phyloP scores from a whole-genome alignment of 345 rosid genomes.

The Brassica rapa region DNA sequence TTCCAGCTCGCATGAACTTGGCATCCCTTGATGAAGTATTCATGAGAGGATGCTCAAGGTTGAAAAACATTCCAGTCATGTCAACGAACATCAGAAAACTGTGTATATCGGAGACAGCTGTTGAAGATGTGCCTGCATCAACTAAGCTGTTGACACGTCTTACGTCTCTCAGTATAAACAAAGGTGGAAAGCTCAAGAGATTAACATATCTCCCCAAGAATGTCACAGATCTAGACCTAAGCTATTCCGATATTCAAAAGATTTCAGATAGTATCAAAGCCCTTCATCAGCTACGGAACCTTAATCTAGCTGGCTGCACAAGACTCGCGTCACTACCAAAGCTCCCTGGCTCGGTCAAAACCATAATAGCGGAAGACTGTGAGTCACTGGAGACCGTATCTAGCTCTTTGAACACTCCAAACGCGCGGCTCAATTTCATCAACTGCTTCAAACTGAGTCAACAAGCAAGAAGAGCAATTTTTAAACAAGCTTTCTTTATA shows the following conservation, averaged over 20 bases:
- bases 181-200: not conserved
- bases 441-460: constrained; percentile 7
- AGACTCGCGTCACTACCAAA: constrained; percentile 21
- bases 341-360: not conserved
- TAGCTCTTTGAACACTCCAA: not conserved
- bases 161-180: rapidly evolving
- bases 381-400: not conserved
- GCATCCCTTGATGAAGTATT: not conserved
- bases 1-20: constrained; percentile 19
- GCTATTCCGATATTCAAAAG: not conserved
- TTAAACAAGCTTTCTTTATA: not conserved
- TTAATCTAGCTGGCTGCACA: not conserved
- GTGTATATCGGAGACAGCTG: not conserved
- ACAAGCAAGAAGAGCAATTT: not conserved
- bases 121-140: constrained; percentile 6
- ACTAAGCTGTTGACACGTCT: not conserved
- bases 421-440: not conserved
- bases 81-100: not conserved
- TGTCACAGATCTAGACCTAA: not conserved
- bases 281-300: not conserved
- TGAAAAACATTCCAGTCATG: constrained; percentile 30
- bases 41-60: constrained; percentile 11
- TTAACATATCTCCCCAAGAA: constrained; percentile 17
- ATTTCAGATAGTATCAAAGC: constrained; percentile 1
- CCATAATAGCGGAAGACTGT: not conserved